phyloP scores from a whole-genome alignment of 352 stramenopile species.

The Phytopythium litorale region DNA sequence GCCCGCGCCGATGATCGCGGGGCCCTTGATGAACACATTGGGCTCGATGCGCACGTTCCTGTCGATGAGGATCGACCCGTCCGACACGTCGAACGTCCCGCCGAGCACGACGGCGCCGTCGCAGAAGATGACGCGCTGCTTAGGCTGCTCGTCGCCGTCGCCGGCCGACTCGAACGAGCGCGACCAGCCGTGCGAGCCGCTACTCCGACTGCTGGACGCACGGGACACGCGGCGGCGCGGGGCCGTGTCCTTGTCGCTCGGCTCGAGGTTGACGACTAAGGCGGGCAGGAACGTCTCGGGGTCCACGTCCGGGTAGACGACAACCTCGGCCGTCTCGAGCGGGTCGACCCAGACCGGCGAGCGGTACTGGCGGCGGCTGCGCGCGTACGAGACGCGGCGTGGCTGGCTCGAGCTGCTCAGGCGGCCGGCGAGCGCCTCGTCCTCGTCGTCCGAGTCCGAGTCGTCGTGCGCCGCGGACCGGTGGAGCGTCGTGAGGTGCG shows the following conservation, averaged over 20 bases:
- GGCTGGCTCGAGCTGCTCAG: conserved; percentile 12
- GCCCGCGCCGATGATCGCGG: conserved; percentile 62
- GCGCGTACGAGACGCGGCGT: conserved; percentile 21
- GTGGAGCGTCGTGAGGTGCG: conserved; percentile 35
- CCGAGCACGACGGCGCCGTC: conserved; percentile 43
- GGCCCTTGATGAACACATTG: conserved; percentile 70
- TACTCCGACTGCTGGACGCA: conserved; percentile 3
- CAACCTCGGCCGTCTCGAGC: conserved; percentile 35
- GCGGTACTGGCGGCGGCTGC: conserved; percentile 25
- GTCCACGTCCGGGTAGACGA: conserved; percentile 50
- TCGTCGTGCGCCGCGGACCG: conserved; percentile 29
- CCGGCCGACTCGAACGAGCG: conserved; percentile 26
- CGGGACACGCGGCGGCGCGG: background rate
- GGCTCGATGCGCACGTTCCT: conserved; percentile 62
- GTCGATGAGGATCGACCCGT: conserved; percentile 64
- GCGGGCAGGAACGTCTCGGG: conserved; percentile 42
- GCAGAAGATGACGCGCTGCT: conserved; percentile 49
- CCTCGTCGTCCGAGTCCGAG: conserved; percentile 35
- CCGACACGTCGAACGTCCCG: conserved; percentile 64
- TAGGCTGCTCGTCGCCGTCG: conserved; percentile 18
- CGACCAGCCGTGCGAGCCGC: conserved; percentile 18
- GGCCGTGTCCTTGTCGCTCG: background rate
- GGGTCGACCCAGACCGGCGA: conserved; percentile 45
- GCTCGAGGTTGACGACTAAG: conserved; percentile 56
- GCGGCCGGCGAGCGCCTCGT: conserved; percentile 13